A percentile compares a stretch with the other conserved stretches of the same genome.
Conservation (phyloP, 306 rosid genomes). For the Vicia villosa region DNA sequence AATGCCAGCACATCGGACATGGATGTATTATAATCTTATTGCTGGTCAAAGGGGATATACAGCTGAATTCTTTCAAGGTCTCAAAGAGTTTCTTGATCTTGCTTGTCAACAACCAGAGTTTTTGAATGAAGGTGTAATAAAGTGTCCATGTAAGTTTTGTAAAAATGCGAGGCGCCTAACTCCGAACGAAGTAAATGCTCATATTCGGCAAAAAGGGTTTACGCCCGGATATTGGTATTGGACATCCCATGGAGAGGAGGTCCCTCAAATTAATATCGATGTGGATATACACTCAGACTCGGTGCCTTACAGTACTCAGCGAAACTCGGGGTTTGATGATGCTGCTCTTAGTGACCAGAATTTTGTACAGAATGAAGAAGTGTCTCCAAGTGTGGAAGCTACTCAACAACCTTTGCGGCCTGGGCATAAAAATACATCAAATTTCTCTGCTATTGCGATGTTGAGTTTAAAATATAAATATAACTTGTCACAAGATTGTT, state of each 20-base stretch:
- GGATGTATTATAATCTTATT: constrained; percentile 27
- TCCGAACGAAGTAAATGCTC: not conserved
- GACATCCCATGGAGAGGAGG: not conserved
- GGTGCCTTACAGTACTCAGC: not conserved
- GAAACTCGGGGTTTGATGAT: not conserved
- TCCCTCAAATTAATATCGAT: not conserved
- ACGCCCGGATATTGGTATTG: constrained; percentile 22
- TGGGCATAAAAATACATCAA: not conserved
- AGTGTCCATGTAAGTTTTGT: constrained; percentile 13
- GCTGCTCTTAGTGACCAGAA: not conserved
- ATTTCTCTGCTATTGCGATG: constrained; percentile 4
- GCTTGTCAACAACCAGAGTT: constrained; percentile 5
- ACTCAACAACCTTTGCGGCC: not conserved
- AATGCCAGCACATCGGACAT: constrained; percentile 10
- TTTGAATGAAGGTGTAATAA: constrained; percentile 12
- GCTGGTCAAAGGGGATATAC: constrained; percentile 5
- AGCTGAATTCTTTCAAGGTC: not conserved
- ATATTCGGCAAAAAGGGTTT: not conserved
- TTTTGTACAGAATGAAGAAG: not conserved
- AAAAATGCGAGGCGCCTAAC: not conserved
- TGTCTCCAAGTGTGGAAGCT: not conserved
- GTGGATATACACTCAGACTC: not conserved
- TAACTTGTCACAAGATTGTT: constrained; percentile 10
- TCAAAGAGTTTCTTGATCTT: constrained; percentile 25
- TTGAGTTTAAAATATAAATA: constrained; percentile 8